These are phyloP conservation scores for Vinca major DNA, from an alignment of 305 asterid species.

Conservation along the genomic window DNA sequence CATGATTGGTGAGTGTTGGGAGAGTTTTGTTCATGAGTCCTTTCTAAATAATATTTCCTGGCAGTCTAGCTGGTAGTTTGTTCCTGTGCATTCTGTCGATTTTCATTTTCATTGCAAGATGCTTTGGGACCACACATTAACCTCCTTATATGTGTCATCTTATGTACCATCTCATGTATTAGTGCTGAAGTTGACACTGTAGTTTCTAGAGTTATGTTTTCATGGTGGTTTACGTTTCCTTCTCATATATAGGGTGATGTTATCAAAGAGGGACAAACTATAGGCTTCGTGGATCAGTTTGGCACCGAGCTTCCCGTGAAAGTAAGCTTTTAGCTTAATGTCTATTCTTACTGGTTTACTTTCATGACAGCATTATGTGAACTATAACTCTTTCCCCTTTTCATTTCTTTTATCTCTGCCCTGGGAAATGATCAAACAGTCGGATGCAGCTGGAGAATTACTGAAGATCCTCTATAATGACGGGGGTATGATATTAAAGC, in stretches of 20 bases:
- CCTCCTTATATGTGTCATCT: not conserved
- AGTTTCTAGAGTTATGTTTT: conserved; percentile 10
- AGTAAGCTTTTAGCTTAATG: conserved; percentile 35
- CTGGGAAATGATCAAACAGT: conserved; percentile 35
- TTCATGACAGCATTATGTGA: conserved; percentile 17
- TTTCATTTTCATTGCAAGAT: not conserved
- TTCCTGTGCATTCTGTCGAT: not conserved
- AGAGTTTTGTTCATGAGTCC: not conserved
- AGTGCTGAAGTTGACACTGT: conserved; percentile 7
- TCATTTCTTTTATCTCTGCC: conserved; percentile 9
- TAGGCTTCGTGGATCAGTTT: conserved; percentile 62
- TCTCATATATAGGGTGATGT: conserved; percentile 48
- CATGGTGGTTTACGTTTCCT: conserved; percentile 8
- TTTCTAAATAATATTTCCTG: not conserved
- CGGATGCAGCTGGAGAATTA: conserved; percentile 69
- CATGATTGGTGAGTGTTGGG: not conserved
- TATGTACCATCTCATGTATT: not conserved
- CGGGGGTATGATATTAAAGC: conserved; percentile 42
- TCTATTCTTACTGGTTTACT: conserved; percentile 7
- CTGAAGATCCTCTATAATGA: conserved; percentile 55
- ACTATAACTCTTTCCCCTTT: conserved; percentile 9
- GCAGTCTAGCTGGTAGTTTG: not conserved
- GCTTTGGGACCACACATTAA: not conserved
- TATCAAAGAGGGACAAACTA: conserved; percentile 70
- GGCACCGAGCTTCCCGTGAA: conserved; percentile 53